Conservation (phyloP, 805 yeast genomes). For the Metschnikowia dekortorum region DNA sequence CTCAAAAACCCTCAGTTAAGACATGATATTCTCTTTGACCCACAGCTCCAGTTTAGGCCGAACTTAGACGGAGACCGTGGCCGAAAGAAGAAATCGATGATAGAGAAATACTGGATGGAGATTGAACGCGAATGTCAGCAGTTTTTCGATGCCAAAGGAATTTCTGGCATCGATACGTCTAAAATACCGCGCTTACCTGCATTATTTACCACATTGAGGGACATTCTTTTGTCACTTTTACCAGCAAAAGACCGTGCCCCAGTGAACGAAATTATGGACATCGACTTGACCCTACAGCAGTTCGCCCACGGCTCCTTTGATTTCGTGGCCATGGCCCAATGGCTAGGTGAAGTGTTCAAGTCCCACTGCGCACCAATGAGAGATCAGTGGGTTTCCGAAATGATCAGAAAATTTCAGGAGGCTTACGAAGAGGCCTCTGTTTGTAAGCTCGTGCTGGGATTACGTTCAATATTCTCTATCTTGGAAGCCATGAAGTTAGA, state of each 20-base stretch:
- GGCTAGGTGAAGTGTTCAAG: constrained; percentile 76
- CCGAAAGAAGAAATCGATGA: constrained; percentile 63
- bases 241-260: constrained; percentile 70
- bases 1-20: constrained; percentile 87
- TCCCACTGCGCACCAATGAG: constrained; percentile 96
- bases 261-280: constrained; percentile 70
- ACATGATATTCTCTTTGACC: constrained; percentile 90
- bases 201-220: constrained; percentile 72
- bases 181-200: constrained; percentile 53
- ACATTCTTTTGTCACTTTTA: constrained; percentile 66
- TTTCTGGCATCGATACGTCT: constrained; percentile 12
- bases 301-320: constrained; percentile 65
- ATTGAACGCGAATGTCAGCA: constrained; percentile 63
- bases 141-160: constrained; percentile 21
- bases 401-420: constrained; percentile 56
- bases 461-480: constrained; percentile 73
- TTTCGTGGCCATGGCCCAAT: constrained; percentile 62
- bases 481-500: constrained; percentile 93
- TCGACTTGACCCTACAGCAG: constrained; percentile 73
- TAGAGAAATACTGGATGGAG: constrained; percentile 81
- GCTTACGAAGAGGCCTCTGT: constrained; percentile 47
- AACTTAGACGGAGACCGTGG: constrained; percentile 90
- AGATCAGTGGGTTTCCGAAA: constrained; percentile 81
- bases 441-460: constrained; percentile 61
- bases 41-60: constrained; percentile 86